Evolutionary conservation across 1,284 basidiomycete species (phyloP).

Genomic region (Afroboletus lepidellus): DNA sequence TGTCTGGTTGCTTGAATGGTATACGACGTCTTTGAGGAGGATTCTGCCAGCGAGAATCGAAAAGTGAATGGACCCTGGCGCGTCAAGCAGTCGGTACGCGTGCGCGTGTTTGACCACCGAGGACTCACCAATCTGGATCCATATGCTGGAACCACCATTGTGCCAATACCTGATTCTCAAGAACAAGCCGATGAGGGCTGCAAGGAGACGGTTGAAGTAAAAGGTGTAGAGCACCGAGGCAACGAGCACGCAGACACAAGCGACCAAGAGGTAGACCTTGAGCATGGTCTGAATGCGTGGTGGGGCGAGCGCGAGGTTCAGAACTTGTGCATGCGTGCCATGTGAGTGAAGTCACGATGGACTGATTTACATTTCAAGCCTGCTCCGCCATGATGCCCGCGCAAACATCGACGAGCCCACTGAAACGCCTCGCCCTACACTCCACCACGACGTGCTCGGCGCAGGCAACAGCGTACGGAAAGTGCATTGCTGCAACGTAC

Average conservation of each 20-base stretch:
- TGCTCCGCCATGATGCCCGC: slow-evolving; percentile 21
- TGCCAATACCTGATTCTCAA: slow-evolving; percentile 73
- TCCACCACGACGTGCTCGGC: slow-evolving; percentile 67
- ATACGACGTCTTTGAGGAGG: slow-evolving; percentile 80
- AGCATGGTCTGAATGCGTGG: slow-evolving; percentile 43
- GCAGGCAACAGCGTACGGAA: slow-evolving; percentile 73
- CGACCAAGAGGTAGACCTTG: slow-evolving; percentile 61
- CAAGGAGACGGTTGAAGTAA: slow-evolving; percentile 86
- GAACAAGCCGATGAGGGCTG: slow-evolving; percentile 56
- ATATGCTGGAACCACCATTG: slow-evolving; percentile 63
- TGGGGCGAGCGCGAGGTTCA: slow-evolving; percentile 10
- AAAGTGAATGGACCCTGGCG: slow-evolving; percentile 78
- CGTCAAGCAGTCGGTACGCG: slow-evolving; percentile 1
- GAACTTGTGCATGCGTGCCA: slow-evolving; percentile 2
- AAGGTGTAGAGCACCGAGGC: slow-evolving; percentile 79
- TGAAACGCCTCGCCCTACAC: slow-evolving; percentile 63
- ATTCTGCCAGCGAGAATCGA: slow-evolving; percentile 86
- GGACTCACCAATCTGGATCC: slow-evolving; percentile 71
- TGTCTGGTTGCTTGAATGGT: slow-evolving; percentile 89
- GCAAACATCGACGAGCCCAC: slow-evolving; percentile 38
- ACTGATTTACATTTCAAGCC: neutral
- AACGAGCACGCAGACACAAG: slow-evolving; percentile 70
- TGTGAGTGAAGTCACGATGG: neutral
- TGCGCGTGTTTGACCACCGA: neutral
- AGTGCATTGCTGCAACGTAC: slow-evolving; percentile 75